Evolutionary conservation across 495 filamentous ascomycete species (phyloP), one percentile per base, ranked within the genome.

Genomic region (Viridothelium virens): DNA sequence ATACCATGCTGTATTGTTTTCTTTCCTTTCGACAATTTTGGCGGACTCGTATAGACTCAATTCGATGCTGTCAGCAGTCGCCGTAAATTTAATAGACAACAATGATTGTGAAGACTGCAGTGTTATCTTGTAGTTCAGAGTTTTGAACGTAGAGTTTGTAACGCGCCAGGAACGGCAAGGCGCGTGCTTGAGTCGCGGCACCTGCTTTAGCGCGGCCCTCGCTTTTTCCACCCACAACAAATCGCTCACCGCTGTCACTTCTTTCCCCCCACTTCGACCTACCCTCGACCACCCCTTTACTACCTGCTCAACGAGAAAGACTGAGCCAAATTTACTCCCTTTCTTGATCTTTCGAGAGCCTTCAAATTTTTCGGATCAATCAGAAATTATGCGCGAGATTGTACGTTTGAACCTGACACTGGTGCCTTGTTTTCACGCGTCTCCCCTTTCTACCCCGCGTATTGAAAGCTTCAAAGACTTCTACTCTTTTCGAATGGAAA

Each of bases 371-470:
- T 34, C 64, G 37, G 62, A 36, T 34, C 39, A 36, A 64, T 63
- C 66, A 66, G 36, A 67, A 65, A 75, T 69, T 36, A 78, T 78
- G 76, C 76, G 76, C 74, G 76, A 78, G 69, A 78, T 78, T 65
- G 76, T 78, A 77, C 56, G 76, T 77, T 66, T 63, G 0, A 12
- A 41, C 67, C 62, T 66, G 1, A 44, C 37, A n/a, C 6, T 16
- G 56, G 50, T 63, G 64, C 70, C 65, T 67, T 69, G 33, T 70
- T 67, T 67, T 53, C 69, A 72, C 74, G 75, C 71, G 75, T 76
- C 71, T 69, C 73, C 68, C 68, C 65, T 70, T 67, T 77, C 65
- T 69, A 71, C 70, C 70, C 70, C 68, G 68, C 71, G 67, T 70
- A 67, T 67, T 48, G 56, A 68, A 67, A 67, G 69, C 66, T 62